Base-by-base conservation (phyloP, 169 alveolate genomes). In the Eimeria sp. region DNA sequence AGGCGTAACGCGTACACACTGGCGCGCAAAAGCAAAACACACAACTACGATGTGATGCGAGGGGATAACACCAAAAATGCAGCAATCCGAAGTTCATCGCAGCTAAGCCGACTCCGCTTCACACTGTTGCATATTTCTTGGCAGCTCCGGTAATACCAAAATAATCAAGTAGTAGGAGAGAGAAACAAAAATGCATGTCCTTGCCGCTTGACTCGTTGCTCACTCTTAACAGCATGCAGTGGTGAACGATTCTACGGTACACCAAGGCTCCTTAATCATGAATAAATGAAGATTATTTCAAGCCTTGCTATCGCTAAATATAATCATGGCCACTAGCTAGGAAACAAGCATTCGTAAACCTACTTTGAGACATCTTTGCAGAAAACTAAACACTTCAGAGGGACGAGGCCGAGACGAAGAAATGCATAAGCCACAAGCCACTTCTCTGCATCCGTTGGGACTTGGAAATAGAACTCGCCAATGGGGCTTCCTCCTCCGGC, bases 381-480 rank as follows among this genome's bases (percentile, higher is more conserved):
- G 67, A 96, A 96, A 83, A 96, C 88, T 16, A 96, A 91, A 58
- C 95, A 76, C 80, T 95, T 95, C 43, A 90, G 86, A 22, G 95
- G 96, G 83, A 96, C 84, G 6, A 96, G 95, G 25, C 89, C 83
- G 75, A 96, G 95, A 34, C 84, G 94, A 20, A 96, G 78, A 43
- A 95, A 67, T 9, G 96, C 96, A 72, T 96, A 96, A 34, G 96
- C 92, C 45, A 95, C 95, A 27, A 96, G 70, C 94, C 89, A 95
- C 20, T 91, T 89, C 82, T 96, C 97, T 20, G 83, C 82, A 20
- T 86, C 86, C 18, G 72, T 76, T 18, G 92, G 89, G 3, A 82
- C 72, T 10, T 82, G 88, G 25, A 96, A 78, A 88, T 95, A 96
- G 47, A 91, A 96, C 96, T 96, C 96, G 76, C 95, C 92, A 34